A percentile compares a stretch with the other conserved stretches of the same genome.
Evolutionary conservation across 345 rosid species (phyloP).

Genomic region (Microcos paniculata): DNA sequence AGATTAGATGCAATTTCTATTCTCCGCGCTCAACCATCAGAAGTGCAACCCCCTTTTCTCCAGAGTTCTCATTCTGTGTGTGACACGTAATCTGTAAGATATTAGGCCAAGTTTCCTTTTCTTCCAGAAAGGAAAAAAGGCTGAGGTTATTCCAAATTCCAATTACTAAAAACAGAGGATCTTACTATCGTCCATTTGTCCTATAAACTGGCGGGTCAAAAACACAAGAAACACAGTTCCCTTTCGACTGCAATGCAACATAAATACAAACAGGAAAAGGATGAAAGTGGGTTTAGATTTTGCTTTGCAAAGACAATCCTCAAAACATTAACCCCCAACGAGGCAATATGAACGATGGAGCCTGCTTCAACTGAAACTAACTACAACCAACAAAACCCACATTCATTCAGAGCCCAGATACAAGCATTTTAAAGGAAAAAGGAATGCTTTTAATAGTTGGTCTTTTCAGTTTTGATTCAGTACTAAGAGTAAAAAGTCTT

Average conservation of each 20-base stretch:
- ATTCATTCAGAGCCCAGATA: neutral
- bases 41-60: neutral
- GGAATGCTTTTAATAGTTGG: neutral
- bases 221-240: neutral
- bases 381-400: neutral
- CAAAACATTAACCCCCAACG: neutral
- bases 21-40: conserved; percentile 11
- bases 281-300: neutral
- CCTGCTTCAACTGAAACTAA: neutral
- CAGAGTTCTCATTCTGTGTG: neutral
- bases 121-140: too few relatives aligned
- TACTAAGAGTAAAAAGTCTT: neutral
- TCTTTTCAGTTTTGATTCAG: neutral
- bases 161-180: too few relatives aligned
- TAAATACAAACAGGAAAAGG: neutral
- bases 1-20: neutral
- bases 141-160: too few relatives aligned
- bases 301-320: neutral
- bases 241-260: neutral
- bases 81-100: neutral
- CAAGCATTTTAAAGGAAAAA: neutral
- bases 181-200: too few relatives aligned
- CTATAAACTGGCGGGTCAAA: too few relatives aligned
- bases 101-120: neutral
- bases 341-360: neutral